These are phyloP conservation scores for Mycena maculata DNA, from an alignment of 768 basidiomycete genomes.

Conservation along the genomic window DNA sequence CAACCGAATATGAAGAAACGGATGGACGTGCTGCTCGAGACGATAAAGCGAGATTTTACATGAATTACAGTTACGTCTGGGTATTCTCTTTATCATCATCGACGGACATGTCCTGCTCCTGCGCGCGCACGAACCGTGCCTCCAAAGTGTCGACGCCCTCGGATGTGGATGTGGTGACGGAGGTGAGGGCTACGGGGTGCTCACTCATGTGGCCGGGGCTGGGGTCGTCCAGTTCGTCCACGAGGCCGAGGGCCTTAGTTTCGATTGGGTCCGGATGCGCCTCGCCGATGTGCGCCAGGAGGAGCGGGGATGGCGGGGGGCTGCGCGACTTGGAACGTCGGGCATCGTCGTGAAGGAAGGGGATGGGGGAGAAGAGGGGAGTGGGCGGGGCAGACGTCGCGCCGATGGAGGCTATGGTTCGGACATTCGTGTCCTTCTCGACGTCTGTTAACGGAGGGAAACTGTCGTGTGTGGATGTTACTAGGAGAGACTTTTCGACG, in stretches of 20 bases:
- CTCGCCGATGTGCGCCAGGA: constrained; percentile 55
- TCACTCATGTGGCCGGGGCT: constrained; percentile 87
- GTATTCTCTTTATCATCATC: constrained; percentile 70
- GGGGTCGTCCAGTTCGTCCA: constrained; percentile 89
- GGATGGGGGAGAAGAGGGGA: constrained; percentile 88
- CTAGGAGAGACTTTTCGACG: constrained; percentile 82
- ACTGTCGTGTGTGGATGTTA: constrained; percentile 82
- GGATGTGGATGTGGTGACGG: constrained; percentile 67
- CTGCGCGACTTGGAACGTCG: constrained; percentile 83
- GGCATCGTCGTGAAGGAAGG: constrained; percentile 87
- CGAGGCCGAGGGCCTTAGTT: constrained; percentile 74
- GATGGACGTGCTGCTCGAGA: constrained; percentile 88
- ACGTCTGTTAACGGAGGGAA: constrained; percentile 67
- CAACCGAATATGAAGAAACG: constrained; percentile 83
- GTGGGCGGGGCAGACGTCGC: constrained; percentile 73
- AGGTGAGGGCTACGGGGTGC: constrained; percentile 75
- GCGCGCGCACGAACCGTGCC: constrained; percentile 65
- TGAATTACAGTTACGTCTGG: constrained; percentile 41
- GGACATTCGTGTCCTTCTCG: constrained; percentile 50
- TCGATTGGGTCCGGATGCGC: constrained; percentile 50
- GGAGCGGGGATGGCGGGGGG: constrained; percentile 80
- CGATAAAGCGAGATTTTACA: constrained; percentile 73
- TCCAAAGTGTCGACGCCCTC: constrained; percentile 58
- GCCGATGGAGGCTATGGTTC: constrained; percentile 57
- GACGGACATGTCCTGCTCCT: constrained; percentile 56